Evolutionary conservation across 2,329 filamentous ascomycete genomes (phyloP), one percentile per base, ranked within the genome.

Genomic region (Diaporthe citri): DNA sequence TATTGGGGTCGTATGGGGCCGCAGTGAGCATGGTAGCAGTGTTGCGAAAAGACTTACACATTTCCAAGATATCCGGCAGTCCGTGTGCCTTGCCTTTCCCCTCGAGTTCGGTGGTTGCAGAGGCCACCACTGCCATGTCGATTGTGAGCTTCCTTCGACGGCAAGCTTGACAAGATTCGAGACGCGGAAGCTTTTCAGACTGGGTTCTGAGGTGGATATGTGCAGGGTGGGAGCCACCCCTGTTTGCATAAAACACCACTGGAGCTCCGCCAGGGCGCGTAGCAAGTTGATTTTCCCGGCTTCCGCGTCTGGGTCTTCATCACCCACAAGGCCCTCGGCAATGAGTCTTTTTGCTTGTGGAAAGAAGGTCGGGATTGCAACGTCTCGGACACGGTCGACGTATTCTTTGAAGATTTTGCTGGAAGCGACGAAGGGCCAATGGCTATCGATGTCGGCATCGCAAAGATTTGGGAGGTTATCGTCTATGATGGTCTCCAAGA

Each of bases 101-200:
- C 39, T 52, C 13, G 55, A 6, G 7, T 2, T 25, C 13, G 70
- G 70, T 34, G 70, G 70, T 4, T 36, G 55, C 15, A 72, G 52
- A 25, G 70, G 70, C 70, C 70, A 72, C 70, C 55, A 72, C 28
- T 55, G 25, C 70, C 70, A 72, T 15, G 22, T 12, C 13, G 70
- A 59, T 17, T 31, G 28, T 4, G 70, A 51, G 25, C 56, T 72
- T 15, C 43, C 70, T 48, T 72, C 70, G 12, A 72, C 28, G 4
- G 43, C 56, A 34, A 72, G 56, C 31, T 72, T 46, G 43, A 28
- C 1, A 5, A 36, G 20, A 20, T 57, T 57, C 55, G 55, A 57
- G 31, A 36, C 28, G 10, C 20, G 20, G 20, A 36, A 36, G 9
- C 31, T 36, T 13, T 15, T n/a, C 31, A 57, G 20, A 20, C 55